Base-by-base conservation (phyloP, 1,284 basidiomycete species). In the Pholiota adiposa region DNA sequence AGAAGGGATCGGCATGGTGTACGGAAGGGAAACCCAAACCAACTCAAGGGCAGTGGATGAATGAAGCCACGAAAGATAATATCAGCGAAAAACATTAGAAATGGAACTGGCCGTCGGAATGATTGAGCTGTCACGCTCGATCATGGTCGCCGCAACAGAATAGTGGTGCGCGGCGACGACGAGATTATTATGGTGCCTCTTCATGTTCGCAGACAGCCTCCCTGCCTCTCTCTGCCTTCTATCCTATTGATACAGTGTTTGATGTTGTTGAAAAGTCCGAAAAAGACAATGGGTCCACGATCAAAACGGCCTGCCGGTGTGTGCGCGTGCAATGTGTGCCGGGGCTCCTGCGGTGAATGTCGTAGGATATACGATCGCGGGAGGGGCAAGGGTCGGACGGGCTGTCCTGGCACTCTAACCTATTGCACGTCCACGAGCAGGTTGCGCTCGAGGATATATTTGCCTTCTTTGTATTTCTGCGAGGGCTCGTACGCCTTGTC, bases 381-480 rank as follows among this genome's bases (percentile, higher is more conserved):
- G 46, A 12, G 36, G 52, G 52, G 16, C 23, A 21, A 38, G 18
- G 18, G 25, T 16, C 16, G 40, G 53, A 54, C 53, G 46, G 53
- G 59, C 31, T 50, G 53, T 58, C 23, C 33, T 34, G 14, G 34
- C 5, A 27, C 44, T 21, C 25, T 51, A 59, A 49, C 43, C 75
- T 77, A 92, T 77, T 92, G 89, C 54, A 92, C 90, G 69, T 92
- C 90, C 66, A 87, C 81, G 68, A 96, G 88, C 69, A 96, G 82
- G 71, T 93, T 93, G 70, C 93, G 90, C 77, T 99, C 97, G 60
- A 99, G 90, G 73, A 99, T 98, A 75, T 87, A 98, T 79, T 96
- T 96, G 73, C 95, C 95, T 80, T 99, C 97, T 75, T 99, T 99
- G 84, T 99, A 99, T 76, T 93, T 95, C 82, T 99, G 96, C 12